Conservation (phyloP, 2,329 filamentous ascomycete species). For the Anthostomella pinea region DNA sequence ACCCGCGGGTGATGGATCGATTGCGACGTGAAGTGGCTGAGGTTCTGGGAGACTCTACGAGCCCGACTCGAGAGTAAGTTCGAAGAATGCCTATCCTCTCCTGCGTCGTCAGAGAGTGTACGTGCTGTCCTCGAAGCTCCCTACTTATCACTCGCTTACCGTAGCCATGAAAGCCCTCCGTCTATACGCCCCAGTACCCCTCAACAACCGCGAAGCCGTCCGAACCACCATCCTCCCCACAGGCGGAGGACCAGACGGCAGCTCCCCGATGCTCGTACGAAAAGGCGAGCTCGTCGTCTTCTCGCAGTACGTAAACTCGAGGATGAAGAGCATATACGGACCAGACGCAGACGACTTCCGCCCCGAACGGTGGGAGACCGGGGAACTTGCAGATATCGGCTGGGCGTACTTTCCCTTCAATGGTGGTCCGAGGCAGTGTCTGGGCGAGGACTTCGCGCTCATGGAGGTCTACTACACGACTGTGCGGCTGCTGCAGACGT, state of each 20-base stretch:
- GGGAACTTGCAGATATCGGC: slow-evolving; percentile 1
- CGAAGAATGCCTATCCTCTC: slow-evolving; percentile 19
- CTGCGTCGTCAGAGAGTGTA: slow-evolving; percentile 14
- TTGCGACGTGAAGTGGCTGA: slow-evolving; percentile 14
- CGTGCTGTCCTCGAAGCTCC: no score
- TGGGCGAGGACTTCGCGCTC: slow-evolving; percentile 4
- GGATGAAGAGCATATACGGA: slow-evolving; percentile 10
- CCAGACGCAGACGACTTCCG: slow-evolving; percentile 6
- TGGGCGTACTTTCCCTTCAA: slow-evolving; percentile 4
- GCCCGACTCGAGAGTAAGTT: slow-evolving; percentile 18
- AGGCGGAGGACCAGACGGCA: slow-evolving; percentile 24
- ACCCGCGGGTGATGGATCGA: no score
- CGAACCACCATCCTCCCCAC: slow-evolving; percentile 34
- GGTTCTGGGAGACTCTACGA: slow-evolving; percentile 12
- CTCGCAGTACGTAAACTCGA: slow-evolving; percentile 17
- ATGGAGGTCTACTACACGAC: slow-evolving; percentile 1
- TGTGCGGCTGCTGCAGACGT: neutral
- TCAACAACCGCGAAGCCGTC: slow-evolving; percentile 45
- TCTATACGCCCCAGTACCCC: slow-evolving; percentile 47
- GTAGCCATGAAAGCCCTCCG: slow-evolving; percentile 38
- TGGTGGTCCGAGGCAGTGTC: slow-evolving; percentile 4
- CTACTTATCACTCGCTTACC: no score
- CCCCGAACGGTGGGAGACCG: slow-evolving; percentile 6
- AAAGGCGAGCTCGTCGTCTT: slow-evolving; percentile 23
- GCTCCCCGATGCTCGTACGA: slow-evolving; percentile 21